These are phyloP conservation scores for Collybiopsis confluens DNA, from an alignment of 768 basidiomycete genomes.

Conservation along the genomic window DNA sequence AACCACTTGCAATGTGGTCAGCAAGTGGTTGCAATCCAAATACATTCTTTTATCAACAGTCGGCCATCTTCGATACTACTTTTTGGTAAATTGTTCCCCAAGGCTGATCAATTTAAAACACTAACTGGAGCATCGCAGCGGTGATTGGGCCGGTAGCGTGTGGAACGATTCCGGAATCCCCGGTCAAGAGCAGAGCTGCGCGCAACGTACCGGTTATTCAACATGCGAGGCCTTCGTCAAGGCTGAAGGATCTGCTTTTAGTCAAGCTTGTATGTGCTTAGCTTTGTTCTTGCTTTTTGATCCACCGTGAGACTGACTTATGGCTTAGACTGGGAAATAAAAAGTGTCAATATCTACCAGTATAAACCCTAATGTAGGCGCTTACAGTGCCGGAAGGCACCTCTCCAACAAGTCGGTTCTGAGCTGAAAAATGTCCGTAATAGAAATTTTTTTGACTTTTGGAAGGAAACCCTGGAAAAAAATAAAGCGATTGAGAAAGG, in stretches of 20 bases:
- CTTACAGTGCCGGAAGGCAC: too few relatives aligned
- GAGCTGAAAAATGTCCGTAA: too few relatives aligned
- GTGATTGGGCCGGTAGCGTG: constrained; percentile 85
- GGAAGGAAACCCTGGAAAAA: too few relatives aligned
- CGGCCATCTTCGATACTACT: constrained; percentile 81
- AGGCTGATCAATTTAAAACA: constrained; percentile 13
- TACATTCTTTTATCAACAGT: constrained; percentile 74
- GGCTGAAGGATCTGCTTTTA: constrained; percentile 65
- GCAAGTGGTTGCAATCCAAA: constrained; percentile 70
- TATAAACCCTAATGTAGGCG: constrained; percentile 15
- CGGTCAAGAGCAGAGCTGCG: constrained; percentile 85
- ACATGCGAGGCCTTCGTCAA: constrained; percentile 79
- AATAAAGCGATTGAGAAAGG: too few relatives aligned
- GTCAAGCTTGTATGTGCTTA: constrained; percentile 70
- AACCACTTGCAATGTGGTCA: constrained; percentile 77
- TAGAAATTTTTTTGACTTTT: too few relatives aligned
- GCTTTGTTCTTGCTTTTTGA: constrained; percentile 5
- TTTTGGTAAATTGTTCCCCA: constrained; percentile 53
- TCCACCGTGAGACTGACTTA: constrained; percentile 6
- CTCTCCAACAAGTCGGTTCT: too few relatives aligned
- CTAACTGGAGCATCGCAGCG: constrained; percentile 36
- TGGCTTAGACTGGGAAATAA: constrained; percentile 74
- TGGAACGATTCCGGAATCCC: constrained; percentile 73
- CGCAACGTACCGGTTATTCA: constrained; percentile 73
- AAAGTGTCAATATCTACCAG: constrained; percentile 72